Evolutionary conservation across 805 yeast species (phyloP).

Genomic region (Lipomyces kockii): DNA sequence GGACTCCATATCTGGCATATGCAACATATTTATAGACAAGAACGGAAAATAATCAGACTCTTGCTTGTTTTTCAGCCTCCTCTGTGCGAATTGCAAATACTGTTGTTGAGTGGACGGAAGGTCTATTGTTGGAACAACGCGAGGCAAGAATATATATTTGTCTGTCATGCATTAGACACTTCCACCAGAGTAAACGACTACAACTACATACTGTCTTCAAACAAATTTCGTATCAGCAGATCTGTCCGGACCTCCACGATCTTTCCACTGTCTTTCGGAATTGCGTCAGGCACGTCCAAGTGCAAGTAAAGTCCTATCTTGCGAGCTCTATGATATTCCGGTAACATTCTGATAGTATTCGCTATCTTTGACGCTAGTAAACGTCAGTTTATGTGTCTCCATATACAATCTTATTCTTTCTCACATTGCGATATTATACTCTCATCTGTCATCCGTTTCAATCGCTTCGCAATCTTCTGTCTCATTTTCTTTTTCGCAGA

Average conservation of each 20-base stretch:
- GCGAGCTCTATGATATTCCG: slow-evolving; percentile 52
- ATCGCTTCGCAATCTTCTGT: slow-evolving; percentile 8
- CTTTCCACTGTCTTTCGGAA: slow-evolving; percentile 3
- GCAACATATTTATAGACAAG: slow-evolving; percentile 13
- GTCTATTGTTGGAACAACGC: slow-evolving; percentile 52
- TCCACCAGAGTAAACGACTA: neutral
- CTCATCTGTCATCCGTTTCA: slow-evolving; percentile 11
- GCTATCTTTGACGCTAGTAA: slow-evolving; percentile 28
- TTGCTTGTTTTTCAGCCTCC: neutral
- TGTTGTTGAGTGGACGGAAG: neutral
- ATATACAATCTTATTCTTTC: neutral
- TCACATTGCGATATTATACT: slow-evolving; percentile 23
- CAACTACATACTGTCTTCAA: slow-evolving; percentile 50
- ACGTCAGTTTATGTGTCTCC: neutral
- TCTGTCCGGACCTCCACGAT: slow-evolving; percentile 63
- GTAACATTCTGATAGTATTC: slow-evolving; percentile 37
- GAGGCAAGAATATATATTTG: slow-evolving; percentile 46
- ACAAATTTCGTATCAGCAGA: slow-evolving; percentile 57
- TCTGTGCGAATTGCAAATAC: neutral
- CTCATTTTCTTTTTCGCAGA: slow-evolving; percentile 18
- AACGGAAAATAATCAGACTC: slow-evolving; percentile 12
- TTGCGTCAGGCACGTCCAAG: slow-evolving; percentile 56
- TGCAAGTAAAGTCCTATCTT: slow-evolving; percentile 72
- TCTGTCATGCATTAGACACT: slow-evolving; percentile 12
- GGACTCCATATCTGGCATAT: slow-evolving; percentile 4